phyloP scores from a whole-genome alignment of 176 grass and related monocot species.

The Bonia amplexicaulis region DNA sequence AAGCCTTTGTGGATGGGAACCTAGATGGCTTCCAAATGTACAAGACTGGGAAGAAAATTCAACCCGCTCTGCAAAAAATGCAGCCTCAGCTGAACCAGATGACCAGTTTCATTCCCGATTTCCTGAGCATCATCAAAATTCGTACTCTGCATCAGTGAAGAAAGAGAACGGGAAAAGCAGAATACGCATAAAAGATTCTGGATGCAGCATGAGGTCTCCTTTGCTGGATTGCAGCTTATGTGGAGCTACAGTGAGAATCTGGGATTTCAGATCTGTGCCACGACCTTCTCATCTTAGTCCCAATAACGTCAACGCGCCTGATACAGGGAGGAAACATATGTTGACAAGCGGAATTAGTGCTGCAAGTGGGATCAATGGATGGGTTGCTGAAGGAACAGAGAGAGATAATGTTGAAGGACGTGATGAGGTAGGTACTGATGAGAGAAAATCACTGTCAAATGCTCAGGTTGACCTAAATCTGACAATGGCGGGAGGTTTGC shows the following conservation, averaged over 20 bases:
- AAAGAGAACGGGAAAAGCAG: slow-evolving; percentile 78
- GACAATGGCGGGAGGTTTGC: slow-evolving; percentile 80
- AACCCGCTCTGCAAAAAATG: slow-evolving; percentile 73
- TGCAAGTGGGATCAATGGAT: slow-evolving; percentile 82
- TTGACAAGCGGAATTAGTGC: slow-evolving; percentile 83
- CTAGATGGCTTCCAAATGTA: slow-evolving; percentile 96
- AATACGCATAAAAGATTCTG: slow-evolving; percentile 57
- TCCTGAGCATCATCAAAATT: slow-evolving; percentile 43
- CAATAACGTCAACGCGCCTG: slow-evolving; percentile 46
- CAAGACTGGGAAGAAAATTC: slow-evolving; percentile 99
- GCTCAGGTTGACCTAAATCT: slow-evolving; percentile 90
- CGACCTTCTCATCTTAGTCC: slow-evolving; percentile 61
- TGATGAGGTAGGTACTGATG: slow-evolving; percentile 66
- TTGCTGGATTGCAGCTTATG: slow-evolving; percentile 98
- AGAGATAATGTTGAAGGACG: slow-evolving; percentile 64
- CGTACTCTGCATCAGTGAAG: slow-evolving; percentile 60
- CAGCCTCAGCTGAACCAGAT: slow-evolving; percentile 45
- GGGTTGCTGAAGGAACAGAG: slow-evolving; percentile 49
- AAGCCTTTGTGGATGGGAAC: slow-evolving; percentile 98
- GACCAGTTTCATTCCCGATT: slow-evolving; percentile 31
- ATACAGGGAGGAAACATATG: slow-evolving; percentile 51
- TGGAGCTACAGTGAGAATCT: slow-evolving; percentile 86
- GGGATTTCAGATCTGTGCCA: slow-evolving; percentile 64
- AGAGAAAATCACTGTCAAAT: slow-evolving; percentile 72
- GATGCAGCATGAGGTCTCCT: slow-evolving; percentile 75